phyloP scores from a whole-genome alignment of 768 basidiomycete genomes.

The Termitomyces sp. region DNA sequence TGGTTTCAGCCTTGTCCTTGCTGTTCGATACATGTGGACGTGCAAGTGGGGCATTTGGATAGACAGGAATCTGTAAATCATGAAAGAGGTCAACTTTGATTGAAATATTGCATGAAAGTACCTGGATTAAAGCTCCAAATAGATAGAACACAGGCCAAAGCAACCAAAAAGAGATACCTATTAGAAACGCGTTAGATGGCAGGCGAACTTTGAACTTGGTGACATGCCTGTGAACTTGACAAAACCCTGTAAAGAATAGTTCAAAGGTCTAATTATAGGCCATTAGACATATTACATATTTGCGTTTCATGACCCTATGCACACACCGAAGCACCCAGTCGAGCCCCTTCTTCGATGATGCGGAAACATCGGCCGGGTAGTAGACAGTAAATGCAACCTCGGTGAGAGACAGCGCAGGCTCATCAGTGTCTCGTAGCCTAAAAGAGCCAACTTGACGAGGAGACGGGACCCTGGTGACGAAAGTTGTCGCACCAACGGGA shows the following conservation, averaged over 20 bases:
- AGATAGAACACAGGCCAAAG: conserved; percentile 47
- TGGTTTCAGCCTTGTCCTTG: conserved; percentile 3
- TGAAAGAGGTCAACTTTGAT: background rate
- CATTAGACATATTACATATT: background rate
- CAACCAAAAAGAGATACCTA: conserved; percentile 35
- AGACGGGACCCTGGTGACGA: conserved; percentile 39
- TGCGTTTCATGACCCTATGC: conserved; percentile 7
- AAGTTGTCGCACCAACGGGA: conserved; percentile 56
- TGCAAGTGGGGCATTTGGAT: conserved; percentile 49
- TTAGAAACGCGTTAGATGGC: background rate
- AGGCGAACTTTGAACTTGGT: background rate
- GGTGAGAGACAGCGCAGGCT: conserved; percentile 46
- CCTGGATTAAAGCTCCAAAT: conserved; percentile 45
- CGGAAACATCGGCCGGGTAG: conserved; percentile 48
- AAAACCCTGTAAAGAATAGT: conserved; percentile 42
- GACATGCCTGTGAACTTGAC: conserved; percentile 40
- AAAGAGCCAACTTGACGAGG: conserved; percentile 32
- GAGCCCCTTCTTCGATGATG: conserved; percentile 31
- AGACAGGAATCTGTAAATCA: conserved; percentile 45
- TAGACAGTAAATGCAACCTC: conserved; percentile 62
- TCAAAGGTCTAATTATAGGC: conserved; percentile 30
- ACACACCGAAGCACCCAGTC: conserved; percentile 54
- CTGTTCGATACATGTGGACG: conserved; percentile 22
- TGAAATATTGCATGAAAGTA: conserved; percentile 7
- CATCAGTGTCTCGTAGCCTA: conserved; percentile 25